Evolutionary conservation across 2,329 filamentous ascomycete species (phyloP).

Genomic region (Alternaria infectoria): DNA sequence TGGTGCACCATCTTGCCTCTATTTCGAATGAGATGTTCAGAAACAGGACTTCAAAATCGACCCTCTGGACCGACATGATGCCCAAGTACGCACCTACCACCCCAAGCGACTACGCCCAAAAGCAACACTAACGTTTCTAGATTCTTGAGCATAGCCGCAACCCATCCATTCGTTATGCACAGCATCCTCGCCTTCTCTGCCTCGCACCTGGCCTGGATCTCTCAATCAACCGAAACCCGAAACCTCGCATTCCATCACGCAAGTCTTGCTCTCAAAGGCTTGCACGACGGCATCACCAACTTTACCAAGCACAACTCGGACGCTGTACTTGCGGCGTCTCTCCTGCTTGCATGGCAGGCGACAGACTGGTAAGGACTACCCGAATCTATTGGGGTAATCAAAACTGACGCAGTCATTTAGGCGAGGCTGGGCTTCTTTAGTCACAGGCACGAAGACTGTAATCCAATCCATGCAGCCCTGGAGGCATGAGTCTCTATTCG

Average conservation of each 20-base stretch:
- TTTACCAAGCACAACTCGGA: slow-evolving; percentile 90
- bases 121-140: slow-evolving; percentile 54
- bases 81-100: slow-evolving; percentile 72
- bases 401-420: slow-evolving; percentile 54
- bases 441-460: slow-evolving; percentile 89
- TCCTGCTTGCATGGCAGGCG: slow-evolving; percentile 93
- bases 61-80: slow-evolving; percentile 90
- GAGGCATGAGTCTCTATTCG: slow-evolving; percentile 88
- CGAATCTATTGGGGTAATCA: not conserved
- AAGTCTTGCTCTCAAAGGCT: slow-evolving; percentile 81
- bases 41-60: slow-evolving; percentile 81
- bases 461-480: slow-evolving; percentile 90
- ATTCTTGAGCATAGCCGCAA: slow-evolving; percentile 81
- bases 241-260: slow-evolving; percentile 91
- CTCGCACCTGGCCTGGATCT: slow-evolving; percentile 89
- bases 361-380: slow-evolving; percentile 81
- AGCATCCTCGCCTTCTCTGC: slow-evolving; percentile 92
- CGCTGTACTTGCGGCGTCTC: slow-evolving; percentile 87
- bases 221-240: slow-evolving; percentile 81
- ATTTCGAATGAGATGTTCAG: slow-evolving; percentile 82
- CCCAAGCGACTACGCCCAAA: slow-evolving; percentile 14
- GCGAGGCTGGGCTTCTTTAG: slow-evolving; percentile 90
- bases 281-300: slow-evolving; percentile 83
- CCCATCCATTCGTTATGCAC: slow-evolving; percentile 90
- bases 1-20: slow-evolving; percentile 89